Conservation (phyloP, 257 asterid species). For the Salvia hispanica region DNA sequence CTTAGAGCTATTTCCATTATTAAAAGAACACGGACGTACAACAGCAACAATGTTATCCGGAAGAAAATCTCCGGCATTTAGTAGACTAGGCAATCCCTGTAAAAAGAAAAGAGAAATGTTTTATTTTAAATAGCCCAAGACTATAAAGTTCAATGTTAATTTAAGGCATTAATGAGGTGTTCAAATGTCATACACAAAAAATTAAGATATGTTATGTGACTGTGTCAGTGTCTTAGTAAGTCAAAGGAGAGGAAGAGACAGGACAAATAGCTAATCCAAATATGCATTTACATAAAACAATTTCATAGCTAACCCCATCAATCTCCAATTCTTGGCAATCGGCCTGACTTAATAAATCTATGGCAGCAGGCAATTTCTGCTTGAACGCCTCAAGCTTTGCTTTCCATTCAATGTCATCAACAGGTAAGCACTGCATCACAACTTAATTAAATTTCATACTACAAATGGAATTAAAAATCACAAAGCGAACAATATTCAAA, state of each 20-base stretch:
- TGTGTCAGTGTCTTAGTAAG: neutral
- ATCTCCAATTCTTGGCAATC: constrained; percentile 47
- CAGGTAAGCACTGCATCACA: constrained; percentile 52
- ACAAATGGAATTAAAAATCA: constrained; percentile 1
- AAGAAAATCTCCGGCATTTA: constrained; percentile 56
- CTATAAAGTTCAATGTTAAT: constrained; percentile 9
- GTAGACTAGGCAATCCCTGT: constrained; percentile 51
- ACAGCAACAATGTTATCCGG: constrained; percentile 56
- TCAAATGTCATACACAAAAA: neutral
- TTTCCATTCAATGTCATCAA: constrained; percentile 50
- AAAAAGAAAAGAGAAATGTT: neutral
- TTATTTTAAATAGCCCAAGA: neutral
- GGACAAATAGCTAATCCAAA: neutral
- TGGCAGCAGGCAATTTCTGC: constrained; percentile 54
- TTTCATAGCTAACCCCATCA: constrained; percentile 57
- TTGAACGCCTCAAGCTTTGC: constrained; percentile 34
- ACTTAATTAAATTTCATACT: constrained; percentile 16
- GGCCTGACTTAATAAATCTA: constrained; percentile 40
- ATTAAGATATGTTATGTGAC: neutral
- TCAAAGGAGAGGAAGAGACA: neutral
- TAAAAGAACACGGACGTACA: constrained; percentile 56
- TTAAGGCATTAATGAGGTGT: neutral
- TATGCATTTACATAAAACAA: constrained; percentile 19
- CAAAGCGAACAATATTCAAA: constrained; percentile 15
- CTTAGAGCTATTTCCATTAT: constrained; percentile 27